Percentiles rank a stretch among this genome's conserved stretches.
These are phyloP conservation scores for Talaromyces nanjingensis DNA, from an alignment of 495 filamentous ascomycete species.

Conservation along the genomic window DNA sequence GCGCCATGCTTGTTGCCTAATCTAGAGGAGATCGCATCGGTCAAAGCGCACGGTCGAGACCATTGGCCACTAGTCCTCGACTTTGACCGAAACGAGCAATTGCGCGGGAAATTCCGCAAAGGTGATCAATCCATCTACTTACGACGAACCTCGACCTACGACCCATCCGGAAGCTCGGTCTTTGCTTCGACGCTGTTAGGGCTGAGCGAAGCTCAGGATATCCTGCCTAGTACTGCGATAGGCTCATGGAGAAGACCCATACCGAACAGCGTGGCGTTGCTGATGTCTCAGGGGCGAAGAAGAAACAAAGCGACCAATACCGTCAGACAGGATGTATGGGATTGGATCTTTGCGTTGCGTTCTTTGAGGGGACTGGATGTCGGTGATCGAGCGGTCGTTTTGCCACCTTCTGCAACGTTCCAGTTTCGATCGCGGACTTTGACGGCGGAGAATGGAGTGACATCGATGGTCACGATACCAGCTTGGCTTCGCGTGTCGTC, in stretches of 20 bases:
- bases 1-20: conserved; percentile 85
- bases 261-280: conserved; percentile 5
- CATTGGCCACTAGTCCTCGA: conserved; percentile 85
- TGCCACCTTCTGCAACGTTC: conserved; percentile 47
- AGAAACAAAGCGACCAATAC: conserved; percentile 17
- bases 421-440: conserved; percentile 18
- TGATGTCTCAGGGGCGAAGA: conserved; percentile 21
- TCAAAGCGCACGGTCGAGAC: conserved; percentile 62
- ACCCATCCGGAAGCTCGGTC: conserved; percentile 53
- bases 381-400: conserved; percentile 67
- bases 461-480: conserved; percentile 28
- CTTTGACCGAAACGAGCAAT: conserved; percentile 56
- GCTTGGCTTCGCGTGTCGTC: conserved; percentile 52
- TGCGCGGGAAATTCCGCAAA: conserved; percentile 59
- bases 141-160: conserved; percentile 65
- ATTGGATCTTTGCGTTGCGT: conserved; percentile 69
- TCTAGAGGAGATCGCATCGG: conserved; percentile 54
- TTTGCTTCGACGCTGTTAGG: conserved; percentile 68
- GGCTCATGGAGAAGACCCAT: neutral
- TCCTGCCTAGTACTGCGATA: conserved; percentile 20
- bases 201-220: conserved; percentile 33
- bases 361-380: conserved; percentile 61
- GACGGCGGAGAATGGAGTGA: conserved; percentile 19
- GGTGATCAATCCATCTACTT: conserved; percentile 73
- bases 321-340: conserved; percentile 41